Evolutionary conservation across 2,329 filamentous ascomycete genomes (phyloP).

Genomic region (Pezicula rhizophila): DNA sequence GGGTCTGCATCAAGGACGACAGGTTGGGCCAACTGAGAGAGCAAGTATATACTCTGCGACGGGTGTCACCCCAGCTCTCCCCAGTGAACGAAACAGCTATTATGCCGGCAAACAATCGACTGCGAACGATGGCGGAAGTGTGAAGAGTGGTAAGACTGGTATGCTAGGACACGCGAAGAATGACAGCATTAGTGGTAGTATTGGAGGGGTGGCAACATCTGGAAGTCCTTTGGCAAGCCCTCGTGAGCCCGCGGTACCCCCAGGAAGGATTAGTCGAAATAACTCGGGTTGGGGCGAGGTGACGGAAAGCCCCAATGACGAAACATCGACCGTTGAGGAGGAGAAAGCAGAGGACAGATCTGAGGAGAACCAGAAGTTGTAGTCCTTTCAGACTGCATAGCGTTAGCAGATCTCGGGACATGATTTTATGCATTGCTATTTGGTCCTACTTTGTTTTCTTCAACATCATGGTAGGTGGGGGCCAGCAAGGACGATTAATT

Average conservation of each 20-base stretch:
- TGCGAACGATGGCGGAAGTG: slow-evolving; percentile 63
- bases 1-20: slow-evolving; percentile 47
- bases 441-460: not conserved
- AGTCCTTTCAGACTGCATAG: not conserved
- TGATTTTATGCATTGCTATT: not conserved
- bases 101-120: slow-evolving; percentile 55
- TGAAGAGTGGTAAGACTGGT: slow-evolving; percentile 77
- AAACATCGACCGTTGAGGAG: slow-evolving; percentile 12
- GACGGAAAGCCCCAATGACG: not conserved
- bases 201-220: slow-evolving; percentile 46
- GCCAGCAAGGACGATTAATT: not conserved
- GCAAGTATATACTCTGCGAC: slow-evolving; percentile 76
- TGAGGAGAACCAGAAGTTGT: not conserved
- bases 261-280: slow-evolving; percentile 22
- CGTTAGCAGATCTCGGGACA: not conserved
- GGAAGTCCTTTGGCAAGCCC: slow-evolving; percentile 58
- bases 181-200: slow-evolving; percentile 76
- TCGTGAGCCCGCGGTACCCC: slow-evolving; percentile 29
- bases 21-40: slow-evolving; percentile 49
- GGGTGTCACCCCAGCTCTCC: slow-evolving; percentile 57
- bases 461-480: not conserved
- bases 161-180: slow-evolving; percentile 70
- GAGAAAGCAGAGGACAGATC: slow-evolving; percentile 4
- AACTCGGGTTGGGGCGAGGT: slow-evolving; percentile 21
- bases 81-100: slow-evolving; percentile 74